A percentile compares a stretch with the other conserved stretches of the same genome.
Conservation (phyloP, 495 filamentous ascomycete genomes). For the Aspergillus avenaceus region DNA sequence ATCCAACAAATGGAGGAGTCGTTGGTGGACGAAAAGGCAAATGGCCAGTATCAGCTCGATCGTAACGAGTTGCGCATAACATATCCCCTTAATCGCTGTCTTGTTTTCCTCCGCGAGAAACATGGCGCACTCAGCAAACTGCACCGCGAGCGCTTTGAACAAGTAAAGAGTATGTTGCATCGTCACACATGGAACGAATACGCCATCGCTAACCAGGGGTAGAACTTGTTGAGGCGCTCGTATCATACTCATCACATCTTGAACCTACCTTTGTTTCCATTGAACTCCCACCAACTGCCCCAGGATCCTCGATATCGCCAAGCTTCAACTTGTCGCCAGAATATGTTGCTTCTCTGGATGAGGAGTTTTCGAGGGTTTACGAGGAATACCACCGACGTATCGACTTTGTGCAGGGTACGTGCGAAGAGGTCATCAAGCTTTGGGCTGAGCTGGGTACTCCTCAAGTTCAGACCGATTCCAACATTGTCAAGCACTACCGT, state of each 20-base stretch:
- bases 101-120: conserved; percentile 79
- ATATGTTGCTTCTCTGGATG: conserved; percentile 84
- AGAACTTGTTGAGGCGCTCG: conserved; percentile 90
- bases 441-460: conserved; percentile 95
- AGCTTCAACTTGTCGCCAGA: conserved; percentile 83
- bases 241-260: conserved; percentile 92
- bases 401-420: conserved; percentile 64
- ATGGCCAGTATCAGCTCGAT: conserved; percentile 56
- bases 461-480: conserved; percentile 82
- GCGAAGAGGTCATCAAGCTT: conserved; percentile 83
- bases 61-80: conserved; percentile 69
- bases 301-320: conserved; percentile 68
- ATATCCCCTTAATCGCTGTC: conserved; percentile 73
- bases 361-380: conserved; percentile 88
- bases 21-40: conserved; percentile 67
- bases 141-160: conserved; percentile 85
- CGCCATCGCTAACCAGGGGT: conserved; percentile 21
- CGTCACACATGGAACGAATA: not conserved
- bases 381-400: conserved; percentile 88
- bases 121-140: conserved; percentile 71
- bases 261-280: conserved; percentile 81
- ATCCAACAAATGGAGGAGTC: conserved; percentile 94
- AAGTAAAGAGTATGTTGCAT: conserved; percentile 77
- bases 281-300: conserved; percentile 71
- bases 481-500: conserved; percentile 82